Conservation (phyloP, 2,329 filamentous ascomycete species). For the Biscogniauxia sp. region DNA sequence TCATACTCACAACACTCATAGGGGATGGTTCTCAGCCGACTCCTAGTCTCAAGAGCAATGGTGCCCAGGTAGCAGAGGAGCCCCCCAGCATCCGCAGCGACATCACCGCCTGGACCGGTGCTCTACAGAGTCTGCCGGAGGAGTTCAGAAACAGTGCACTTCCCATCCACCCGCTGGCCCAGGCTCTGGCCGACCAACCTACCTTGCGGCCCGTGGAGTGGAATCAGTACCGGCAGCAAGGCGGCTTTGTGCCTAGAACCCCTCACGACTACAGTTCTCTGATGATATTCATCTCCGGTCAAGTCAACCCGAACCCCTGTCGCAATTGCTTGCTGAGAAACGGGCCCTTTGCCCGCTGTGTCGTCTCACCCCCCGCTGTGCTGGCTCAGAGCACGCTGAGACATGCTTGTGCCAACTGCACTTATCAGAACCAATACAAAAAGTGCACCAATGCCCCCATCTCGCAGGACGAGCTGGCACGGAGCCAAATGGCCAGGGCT, state of each 20-base stretch:
- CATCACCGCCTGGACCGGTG: conserved; percentile 25
- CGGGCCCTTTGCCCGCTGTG: conserved; percentile 27
- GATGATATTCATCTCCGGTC: conserved; percentile 31
- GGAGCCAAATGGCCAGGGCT: conserved; percentile 14
- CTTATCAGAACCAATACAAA: conserved; percentile 30
- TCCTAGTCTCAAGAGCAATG: not conserved
- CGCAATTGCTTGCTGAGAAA: conserved; percentile 27
- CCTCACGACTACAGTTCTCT: conserved; percentile 26
- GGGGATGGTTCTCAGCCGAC: not conserved
- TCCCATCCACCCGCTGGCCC: conserved; percentile 23
- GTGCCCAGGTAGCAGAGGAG: not conserved
- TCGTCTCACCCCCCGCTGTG: conserved; percentile 25
- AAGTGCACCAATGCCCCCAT: conserved; percentile 30
- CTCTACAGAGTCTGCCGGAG: conserved; percentile 20
- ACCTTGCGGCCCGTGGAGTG: conserved; percentile 27
- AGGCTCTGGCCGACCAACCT: conserved; percentile 21
- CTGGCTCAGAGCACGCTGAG: conserved; percentile 21
- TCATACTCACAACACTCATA: not conserved
- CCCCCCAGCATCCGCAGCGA: conserved; percentile 13
- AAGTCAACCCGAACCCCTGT: conserved; percentile 30
- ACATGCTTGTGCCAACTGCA: conserved; percentile 32
- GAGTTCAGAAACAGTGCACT: conserved; percentile 15
- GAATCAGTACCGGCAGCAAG: conserved; percentile 27
- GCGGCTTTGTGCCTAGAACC: conserved; percentile 26
- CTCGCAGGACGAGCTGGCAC: conserved; percentile 20